Evolutionary conservation across 352 stramenopile genomes (phyloP), one percentile per base, ranked within the genome.

Genomic region (Phytophthora cactorum): DNA sequence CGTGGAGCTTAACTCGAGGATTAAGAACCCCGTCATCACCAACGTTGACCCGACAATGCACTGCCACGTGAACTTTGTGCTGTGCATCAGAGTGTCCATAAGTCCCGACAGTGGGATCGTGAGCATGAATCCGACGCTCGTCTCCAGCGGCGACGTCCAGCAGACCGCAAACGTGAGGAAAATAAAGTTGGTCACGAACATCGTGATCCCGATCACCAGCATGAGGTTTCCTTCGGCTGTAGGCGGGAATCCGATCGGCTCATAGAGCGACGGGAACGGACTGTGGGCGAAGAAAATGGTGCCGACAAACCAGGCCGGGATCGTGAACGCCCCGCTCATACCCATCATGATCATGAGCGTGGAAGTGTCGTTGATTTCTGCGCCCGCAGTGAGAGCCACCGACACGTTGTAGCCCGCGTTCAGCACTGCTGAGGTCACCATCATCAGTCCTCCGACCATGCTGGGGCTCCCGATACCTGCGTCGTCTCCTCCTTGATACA

Each of bases 111-210:
- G 47, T 12, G 81, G 81, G 43, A 90, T 86, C 36, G 71, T 86
- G 27, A 86, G 67, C 81, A 90, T 86, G 49, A 75, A 86, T 1
- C 79, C 77, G 32, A 88, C 79, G 60, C 79, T 89, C 10, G 78
- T 88, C 58, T 89, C 81, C 8, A 89, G 51, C 7, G 78, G 81
- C 27, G 81, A 86, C 28, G 81, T 86, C 81, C 78, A 89, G 63
- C 64, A 77, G 7, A 89, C 52, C 4, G 78, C 78, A 31, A 74
- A 78, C 12, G 84, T 63, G 6, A 82, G 56, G 32, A 88, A 74
- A 4, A 74, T 55, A 15, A 83, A 63, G 51, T 82, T 85, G 60
- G 80, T 79, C 0, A 69, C 46, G 25, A 80, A 70, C 29, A 75
- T 73, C 7, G 78, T 47, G 22, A 56, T 43, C 17, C 68, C 77